Evolutionary conservation across 768 basidiomycete species (phyloP), one percentile per base, ranked within the genome.

Genomic region (Serendipita sp.): DNA sequence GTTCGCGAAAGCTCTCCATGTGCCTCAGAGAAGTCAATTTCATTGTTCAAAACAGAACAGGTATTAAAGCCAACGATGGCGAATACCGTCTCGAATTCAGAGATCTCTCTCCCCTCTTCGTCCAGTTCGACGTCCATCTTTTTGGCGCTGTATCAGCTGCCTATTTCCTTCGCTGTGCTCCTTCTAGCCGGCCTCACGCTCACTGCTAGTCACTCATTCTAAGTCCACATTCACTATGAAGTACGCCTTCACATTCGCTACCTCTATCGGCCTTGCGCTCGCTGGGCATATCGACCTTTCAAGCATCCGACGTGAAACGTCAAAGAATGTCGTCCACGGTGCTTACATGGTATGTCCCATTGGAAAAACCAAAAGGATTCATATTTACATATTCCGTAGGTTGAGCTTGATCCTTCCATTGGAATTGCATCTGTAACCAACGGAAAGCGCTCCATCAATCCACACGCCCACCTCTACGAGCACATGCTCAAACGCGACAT

Each of bases 261-360:
- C 56, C 56, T 32, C 18, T 35, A 28, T 38, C 8, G 34, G 30
- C 37, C 16, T 60, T 60, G 56, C 56, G 8, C 30, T 38, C 56
- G 56, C 56, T 11, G 56, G 16, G 4, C 24, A 32, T n/a, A 30
- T 60, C 34, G 56, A 60, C 34, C 28, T 60, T 35, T 37, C 18
- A 10, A n/a, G 16, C 32, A 60, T 60, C 56, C 56, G 28, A n/a
- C 56, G 56, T 38, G 56, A 35, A 38, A 60, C 56, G 16, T 60
- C 56, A 8, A 60, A 60, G 63, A 60, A 32, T 10, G 46, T 53
- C 65, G 67, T 74, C 4, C 72, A 72, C 8, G 68, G 69, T 53
- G 71, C 72, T 48, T 75, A 72, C 63, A 70, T 75, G 45, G 69
- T 74, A 54, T 71, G 73, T 60, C 11, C 11, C 41, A 56, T 34